Percentiles rank a stretch among this genome's conserved stretches.
phyloP scores from a whole-genome alignment of 179 eudicot genomes.

The Beta lomatogona region DNA sequence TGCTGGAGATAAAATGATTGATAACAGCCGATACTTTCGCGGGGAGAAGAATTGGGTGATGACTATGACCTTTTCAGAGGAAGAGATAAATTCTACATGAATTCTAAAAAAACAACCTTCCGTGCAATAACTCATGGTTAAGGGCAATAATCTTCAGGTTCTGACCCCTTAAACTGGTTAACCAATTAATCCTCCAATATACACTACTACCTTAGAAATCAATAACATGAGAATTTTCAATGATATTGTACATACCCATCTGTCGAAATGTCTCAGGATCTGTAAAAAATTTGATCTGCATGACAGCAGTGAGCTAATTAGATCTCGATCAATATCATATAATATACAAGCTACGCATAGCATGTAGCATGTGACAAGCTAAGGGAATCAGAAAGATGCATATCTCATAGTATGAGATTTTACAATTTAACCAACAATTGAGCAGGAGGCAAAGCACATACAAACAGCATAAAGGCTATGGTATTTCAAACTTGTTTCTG shows the following conservation, averaged over 20 bases:
- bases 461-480: background rate
- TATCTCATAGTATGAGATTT: background rate
- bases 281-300: constrained; percentile 41
- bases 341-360: background rate
- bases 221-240: background rate
- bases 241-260: constrained; percentile 36
- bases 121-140: too few species aligned
- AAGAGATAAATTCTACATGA: too few species aligned
- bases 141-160: too few species aligned
- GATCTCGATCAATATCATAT: constrained; percentile 3
- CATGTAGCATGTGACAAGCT: background rate
- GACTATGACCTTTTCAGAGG: too few species aligned
- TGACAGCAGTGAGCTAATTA: constrained; percentile 15
- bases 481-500: background rate
- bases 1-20: too few species aligned
- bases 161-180: too few species aligned
- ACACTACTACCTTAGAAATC: too few species aligned
- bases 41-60: too few species aligned
- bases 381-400: background rate
- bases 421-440: background rate
- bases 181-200: too few species aligned
- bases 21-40: too few species aligned
- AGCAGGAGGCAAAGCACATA: background rate
- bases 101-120: too few species aligned
- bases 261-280: constrained; percentile 39